Evolutionary conservation across 345 rosid genomes (phyloP).

Genomic region (Populus ilicifolia): DNA sequence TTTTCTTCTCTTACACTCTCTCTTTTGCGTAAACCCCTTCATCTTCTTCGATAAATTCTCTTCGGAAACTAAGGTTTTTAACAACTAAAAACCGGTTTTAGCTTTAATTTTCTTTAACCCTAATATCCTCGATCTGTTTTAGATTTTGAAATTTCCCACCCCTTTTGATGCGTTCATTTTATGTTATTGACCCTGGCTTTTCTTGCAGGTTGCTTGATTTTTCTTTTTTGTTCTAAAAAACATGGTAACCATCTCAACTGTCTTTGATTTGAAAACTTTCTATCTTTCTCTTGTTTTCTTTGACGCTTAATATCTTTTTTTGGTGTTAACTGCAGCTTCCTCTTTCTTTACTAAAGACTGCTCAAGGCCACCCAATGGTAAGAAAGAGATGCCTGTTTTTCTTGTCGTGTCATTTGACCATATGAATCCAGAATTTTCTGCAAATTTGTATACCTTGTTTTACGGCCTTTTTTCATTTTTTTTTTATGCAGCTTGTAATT

Average conservation of each 20-base stretch:
- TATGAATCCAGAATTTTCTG: neutral
- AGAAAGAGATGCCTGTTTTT: neutral
- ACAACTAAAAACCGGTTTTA: neutral
- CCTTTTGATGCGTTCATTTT: neutral
- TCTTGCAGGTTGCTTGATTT: slow-evolving; percentile 5
- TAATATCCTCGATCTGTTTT: neutral
- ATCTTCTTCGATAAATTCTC: neutral
- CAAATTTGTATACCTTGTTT: neutral
- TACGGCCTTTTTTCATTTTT: neutral
- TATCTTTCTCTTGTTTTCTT: neutral
- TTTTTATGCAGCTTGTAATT: slow-evolving; percentile 18
- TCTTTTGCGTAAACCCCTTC: neutral
- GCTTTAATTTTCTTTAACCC: neutral
- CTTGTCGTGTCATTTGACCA: neutral
- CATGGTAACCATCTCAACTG: slow-evolving; percentile 3
- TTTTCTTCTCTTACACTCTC: neutral
- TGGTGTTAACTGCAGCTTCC: slow-evolving; percentile 51
- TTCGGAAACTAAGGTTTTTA: neutral
- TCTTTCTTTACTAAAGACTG: slow-evolving; percentile 71
- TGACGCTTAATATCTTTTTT: neutral
- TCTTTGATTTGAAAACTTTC: neutral
- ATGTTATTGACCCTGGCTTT: neutral
- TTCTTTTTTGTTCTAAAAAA: slow-evolving; percentile 1
- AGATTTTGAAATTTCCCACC: neutral
- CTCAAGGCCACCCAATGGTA: slow-evolving; percentile 89